A percentile compares a stretch with the other conserved stretches of the same genome.
Conservation (phyloP, 768 basidiomycete species). For the Stropharia rugosoannulata region DNA sequence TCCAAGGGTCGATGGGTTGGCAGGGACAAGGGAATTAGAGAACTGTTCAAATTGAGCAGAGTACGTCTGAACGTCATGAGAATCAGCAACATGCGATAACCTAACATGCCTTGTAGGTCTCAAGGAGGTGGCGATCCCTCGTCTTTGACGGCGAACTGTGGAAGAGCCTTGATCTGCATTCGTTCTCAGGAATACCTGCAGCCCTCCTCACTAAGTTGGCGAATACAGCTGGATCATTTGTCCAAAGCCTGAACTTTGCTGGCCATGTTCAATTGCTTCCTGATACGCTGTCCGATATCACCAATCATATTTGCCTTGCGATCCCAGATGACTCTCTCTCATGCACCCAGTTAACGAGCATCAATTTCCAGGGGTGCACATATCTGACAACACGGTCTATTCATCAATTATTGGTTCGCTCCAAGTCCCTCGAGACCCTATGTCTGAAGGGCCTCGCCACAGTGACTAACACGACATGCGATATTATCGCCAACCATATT, state of each 20-base stretch:
- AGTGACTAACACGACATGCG: conserved; percentile 76
- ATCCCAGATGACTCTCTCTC: conserved; percentile 31
- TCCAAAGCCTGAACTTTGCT: conserved; percentile 56
- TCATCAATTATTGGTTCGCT: conserved; percentile 66
- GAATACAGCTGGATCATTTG: conserved; percentile 60
- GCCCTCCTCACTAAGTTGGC: conserved; percentile 53
- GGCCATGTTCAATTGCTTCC: conserved; percentile 57
- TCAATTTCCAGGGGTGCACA: conserved; percentile 76
- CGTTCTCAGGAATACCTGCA: conserved; percentile 58
- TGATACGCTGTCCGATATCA: conserved; percentile 49
- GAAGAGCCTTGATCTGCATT: conserved; percentile 58
- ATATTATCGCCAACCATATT: conserved; percentile 60
- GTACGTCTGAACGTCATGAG: conserved; percentile 42
- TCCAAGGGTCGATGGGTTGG: conserved; percentile 75
- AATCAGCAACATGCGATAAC: conserved; percentile 1
- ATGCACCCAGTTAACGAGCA: conserved; percentile 65
- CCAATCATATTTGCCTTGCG: conserved; percentile 52
- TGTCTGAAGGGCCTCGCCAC: conserved; percentile 66
- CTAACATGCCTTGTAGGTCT: conserved; percentile 51
- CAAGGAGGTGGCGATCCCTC: conserved; percentile 70
- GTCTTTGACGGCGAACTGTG: conserved; percentile 90
- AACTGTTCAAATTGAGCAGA: conserved; percentile 76
- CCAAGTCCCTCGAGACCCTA: conserved; percentile 55
- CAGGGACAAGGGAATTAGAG: conserved; percentile 67
- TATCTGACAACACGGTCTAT: conserved; percentile 64